Base-by-base conservation (phyloP, 805 yeast genomes). In the Candida takata region DNA sequence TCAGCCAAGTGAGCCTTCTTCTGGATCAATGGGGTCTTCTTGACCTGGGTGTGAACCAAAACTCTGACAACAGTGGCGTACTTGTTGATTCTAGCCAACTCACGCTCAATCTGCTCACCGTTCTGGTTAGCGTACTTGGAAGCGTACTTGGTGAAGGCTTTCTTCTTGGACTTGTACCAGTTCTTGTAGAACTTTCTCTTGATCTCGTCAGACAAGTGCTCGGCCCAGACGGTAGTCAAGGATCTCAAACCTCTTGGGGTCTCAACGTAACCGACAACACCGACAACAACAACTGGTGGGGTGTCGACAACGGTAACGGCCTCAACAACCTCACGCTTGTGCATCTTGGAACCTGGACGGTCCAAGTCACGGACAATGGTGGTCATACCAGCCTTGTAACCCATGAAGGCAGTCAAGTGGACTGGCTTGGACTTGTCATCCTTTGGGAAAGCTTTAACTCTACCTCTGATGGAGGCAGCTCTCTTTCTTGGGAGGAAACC, bases 261-360 rank as follows among this genome's bases (percentile, higher is more conserved):
- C 78, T 90, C 98, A 64, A 92, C 92, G 92, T 92, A 92, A 73
- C 98, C 98, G 65, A 92, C 98, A 69, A 87, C 96, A 85, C 98
- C 98, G 58, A 92, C 97, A 68, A 92, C 82, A 65, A 92, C 97
- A 64, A 92, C 71, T 68, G 95, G 95, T 69, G 98, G 98, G 62
- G 98, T 84, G 79, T 92, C 98, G 58, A 92, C 95, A 62, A 92
- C 95, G 60, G 97, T 78, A 69, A 92, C 95, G 62, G 98, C 98
- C 81, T 92, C 98, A 55, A 92, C 98, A 60, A 92, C 80, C 79
- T 92, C 98, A 75, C 97, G 94, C 94, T 92, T 92, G 95, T 92
- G 97, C 96, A 90, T 87, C 81, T 92, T 92, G 68, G 98, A 92
- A 70, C 98, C 98, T 75, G 98, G 98, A 77, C 97, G 84, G 90